Evolutionary conservation across 768 basidiomycete species (phyloP), one percentile per base, ranked within the genome.

Genomic region (Suillus bovinus): DNA sequence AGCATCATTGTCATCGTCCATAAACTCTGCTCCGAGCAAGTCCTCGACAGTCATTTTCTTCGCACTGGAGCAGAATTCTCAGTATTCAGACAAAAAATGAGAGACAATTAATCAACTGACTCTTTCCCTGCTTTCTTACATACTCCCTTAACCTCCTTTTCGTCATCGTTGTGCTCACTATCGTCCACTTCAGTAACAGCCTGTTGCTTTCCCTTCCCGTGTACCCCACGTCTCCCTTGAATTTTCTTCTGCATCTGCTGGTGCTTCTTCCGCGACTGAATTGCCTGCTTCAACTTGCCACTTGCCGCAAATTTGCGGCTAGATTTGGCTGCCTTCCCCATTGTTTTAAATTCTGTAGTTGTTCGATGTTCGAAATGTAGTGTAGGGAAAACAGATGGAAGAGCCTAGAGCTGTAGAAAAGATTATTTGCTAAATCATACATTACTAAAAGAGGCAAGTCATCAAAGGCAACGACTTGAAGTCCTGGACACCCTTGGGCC

Each of bases 251-350:
- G 84, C 64, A 85, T 78, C 70, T 92, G 84, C 70, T 94, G 89
- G 68, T 89, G 85, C 68, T 93, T 91, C 62, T 88, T 84, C n/a
- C 96, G 82, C 6, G 87, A 83, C 68, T 93, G 83, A 57, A 99
- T 97, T 22, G 87, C 85, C 66, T 92, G 90, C 71, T 93, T 93
- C 59, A 99, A 85, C 70, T 90, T 88, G 1, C 96, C 96, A 62
- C 91, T 93, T 4, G 91, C 81, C 10, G 89, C 91, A 68, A 96
- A 96, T 77, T 96, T 94, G 71, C 89, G 87, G 13, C 90, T 90
- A 0, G 92, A 85, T 76, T 96, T 96, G 42, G 84, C 77, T 22
- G 87, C 84, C 67, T 90, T 93, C 29, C 76, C 83, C 84, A 86
- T 84, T 36, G 16, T 41, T 38, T 59, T 13, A 59, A 41, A 56